Base-by-base conservation (phyloP, 345 rosid species). In the Physaria fendleri region DNA sequence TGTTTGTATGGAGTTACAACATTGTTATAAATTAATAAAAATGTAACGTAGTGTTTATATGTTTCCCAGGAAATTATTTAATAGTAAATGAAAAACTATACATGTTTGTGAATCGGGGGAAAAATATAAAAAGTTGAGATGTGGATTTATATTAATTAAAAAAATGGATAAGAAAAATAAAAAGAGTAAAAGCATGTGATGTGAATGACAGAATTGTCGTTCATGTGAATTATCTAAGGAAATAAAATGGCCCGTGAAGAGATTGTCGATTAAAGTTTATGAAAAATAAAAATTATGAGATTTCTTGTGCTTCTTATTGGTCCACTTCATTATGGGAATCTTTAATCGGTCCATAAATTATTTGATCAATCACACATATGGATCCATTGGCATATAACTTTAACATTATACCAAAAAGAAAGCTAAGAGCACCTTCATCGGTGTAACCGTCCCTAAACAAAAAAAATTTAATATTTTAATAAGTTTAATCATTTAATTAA, bases 181-280 rank as follows among this genome's bases (percentile, higher is more conserved):
- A 59, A 68, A 44, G 56, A 22, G 50, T n/a, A 52, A 51, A 18
- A n/a, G 54, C 72, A 68, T 68, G 72, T 68, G 72, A 52, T n/a
- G n/a, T n/a, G n/a, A n/a, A 43, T 43, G 66, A 58, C 72, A 68
- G 66, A 59, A 47, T 59, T 68, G 72, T 68, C 62, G 72, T 60
- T 60, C 66, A 68, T 68, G 66, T 52, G 65, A 66, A 66, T 30
- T 50, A 18, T 51, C n/a, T 7, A 11, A 23, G 17, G 3, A 8
- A 5, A 9, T 41, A 66, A 68, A 33, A 43, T 59, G 61, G 55
- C 62, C 73, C 73, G 73, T 68, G 73, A 68, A 60, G 61, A 51
- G 41, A 42, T 62, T 68, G 73, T 59, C 73, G 62, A 44, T 34
- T 33, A 43, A 51, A 68, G 32, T 41, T 58, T 32, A 13, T 50